Conservation (phyloP, 225 moss, liverwort and hornwort genomes). For the Sphagnum contortum region DNA sequence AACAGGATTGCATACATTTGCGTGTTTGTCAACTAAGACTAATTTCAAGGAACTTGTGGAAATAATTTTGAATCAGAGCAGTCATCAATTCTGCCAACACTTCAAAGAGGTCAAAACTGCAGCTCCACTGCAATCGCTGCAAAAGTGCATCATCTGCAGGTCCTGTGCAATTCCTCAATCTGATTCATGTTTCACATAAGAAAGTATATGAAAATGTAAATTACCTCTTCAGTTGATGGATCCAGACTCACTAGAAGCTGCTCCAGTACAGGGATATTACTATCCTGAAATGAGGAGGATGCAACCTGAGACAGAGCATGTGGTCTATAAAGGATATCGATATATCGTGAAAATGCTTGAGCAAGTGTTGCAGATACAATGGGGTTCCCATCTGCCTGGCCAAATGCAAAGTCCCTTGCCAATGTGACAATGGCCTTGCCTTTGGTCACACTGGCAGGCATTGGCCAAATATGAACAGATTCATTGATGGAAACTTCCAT, state of each 20-base stretch:
- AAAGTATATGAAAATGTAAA: no score
- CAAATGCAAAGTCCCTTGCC: constrained; percentile 12
- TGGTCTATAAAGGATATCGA: constrained; percentile 23
- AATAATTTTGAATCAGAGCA: neutral
- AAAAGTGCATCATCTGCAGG: no score
- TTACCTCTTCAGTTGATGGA: constrained; percentile 28
- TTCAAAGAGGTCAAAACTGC: neutral
- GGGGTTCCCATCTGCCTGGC: neutral
- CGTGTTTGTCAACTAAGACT: neutral
- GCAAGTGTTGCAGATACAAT: constrained; percentile 15
- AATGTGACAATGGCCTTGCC: constrained; percentile 21
- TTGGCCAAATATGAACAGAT: constrained; percentile 27
- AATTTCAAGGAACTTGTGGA: neutral
- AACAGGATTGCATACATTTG: neutral
- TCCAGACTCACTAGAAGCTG: constrained; percentile 29
- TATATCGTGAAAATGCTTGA: constrained; percentile 21
- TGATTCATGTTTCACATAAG: no score
- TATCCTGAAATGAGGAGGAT: neutral
- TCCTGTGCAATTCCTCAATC: no score
- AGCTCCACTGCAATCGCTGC: no score
- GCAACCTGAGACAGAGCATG: constrained; percentile 6
- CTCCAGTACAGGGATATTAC: constrained; percentile 1
- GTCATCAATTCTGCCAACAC: no score
- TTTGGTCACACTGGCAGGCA: constrained; percentile 26
- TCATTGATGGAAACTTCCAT: no score